phyloP scores from a whole-genome alignment of 441 rosid genomes.

The Populus hybrid region DNA sequence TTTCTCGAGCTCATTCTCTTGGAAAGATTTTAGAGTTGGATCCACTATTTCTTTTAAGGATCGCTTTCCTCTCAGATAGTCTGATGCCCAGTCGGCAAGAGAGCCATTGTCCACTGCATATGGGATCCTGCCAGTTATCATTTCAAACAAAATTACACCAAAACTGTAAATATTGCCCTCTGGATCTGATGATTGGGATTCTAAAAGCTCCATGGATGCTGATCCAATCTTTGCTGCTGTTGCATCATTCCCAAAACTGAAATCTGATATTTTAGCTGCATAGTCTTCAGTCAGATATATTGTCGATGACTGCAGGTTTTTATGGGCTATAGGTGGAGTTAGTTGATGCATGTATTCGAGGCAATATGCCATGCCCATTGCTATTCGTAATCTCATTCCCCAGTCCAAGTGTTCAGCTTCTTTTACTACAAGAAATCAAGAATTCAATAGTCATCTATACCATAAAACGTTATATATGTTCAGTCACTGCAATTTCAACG shows the following conservation, averaged over 20 bases:
- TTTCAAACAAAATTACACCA: slow-evolving; percentile 66
- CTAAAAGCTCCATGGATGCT: slow-evolving; percentile 37
- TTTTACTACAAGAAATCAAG: slow-evolving; percentile 50
- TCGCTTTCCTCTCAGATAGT: slow-evolving; percentile 27
- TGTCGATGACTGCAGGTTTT: slow-evolving; percentile 60
- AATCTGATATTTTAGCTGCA: slow-evolving; percentile 92
- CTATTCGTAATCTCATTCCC: slow-evolving; percentile 73
- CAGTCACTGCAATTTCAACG: neutral
- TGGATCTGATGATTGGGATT: slow-evolving; percentile 34
- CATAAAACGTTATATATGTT: neutral
- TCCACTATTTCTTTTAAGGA: slow-evolving; percentile 50
- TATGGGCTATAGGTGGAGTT: slow-evolving; percentile 60
- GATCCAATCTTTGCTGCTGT: slow-evolving; percentile 40
- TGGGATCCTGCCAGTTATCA: slow-evolving; percentile 68
- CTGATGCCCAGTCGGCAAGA: slow-evolving; percentile 40
- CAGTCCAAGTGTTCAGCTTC: slow-evolving; percentile 89
- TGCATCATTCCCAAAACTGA: slow-evolving; percentile 49
- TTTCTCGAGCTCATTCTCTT: slow-evolving; percentile 49
- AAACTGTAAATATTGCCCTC: slow-evolving; percentile 59
- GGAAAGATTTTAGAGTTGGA: slow-evolving; percentile 52
- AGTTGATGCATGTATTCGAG: slow-evolving; percentile 87
- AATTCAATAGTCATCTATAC: slow-evolving; percentile 7
- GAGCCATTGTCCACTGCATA: slow-evolving; percentile 35
- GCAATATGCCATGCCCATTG: slow-evolving; percentile 90
- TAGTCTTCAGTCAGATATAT: slow-evolving; percentile 80